Conservation (phyloP, 139 green algal genomes). For the Coccomyxa sp. region DNA sequence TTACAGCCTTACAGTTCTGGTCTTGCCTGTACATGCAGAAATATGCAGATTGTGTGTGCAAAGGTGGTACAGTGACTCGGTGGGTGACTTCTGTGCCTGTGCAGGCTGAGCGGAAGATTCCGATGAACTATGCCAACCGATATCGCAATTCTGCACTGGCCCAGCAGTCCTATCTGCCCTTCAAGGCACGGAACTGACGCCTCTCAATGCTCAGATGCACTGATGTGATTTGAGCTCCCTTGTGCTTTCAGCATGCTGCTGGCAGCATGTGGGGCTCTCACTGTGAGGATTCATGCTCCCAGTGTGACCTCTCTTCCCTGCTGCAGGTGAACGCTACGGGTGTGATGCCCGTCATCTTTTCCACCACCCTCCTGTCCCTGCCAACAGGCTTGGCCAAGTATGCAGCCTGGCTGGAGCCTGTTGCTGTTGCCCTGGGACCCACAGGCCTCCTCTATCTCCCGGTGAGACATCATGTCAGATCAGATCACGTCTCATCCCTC, state of each 20-base stretch:
- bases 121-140: slow-evolving; percentile 91
- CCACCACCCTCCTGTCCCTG: slow-evolving; percentile 87
- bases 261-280: not conserved
- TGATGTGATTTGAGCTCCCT: not conserved
- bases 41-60: too few species aligned
- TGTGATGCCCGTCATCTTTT: slow-evolving; percentile 99
- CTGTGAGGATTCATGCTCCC: not conserved
- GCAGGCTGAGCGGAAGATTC: slow-evolving; percentile 94
- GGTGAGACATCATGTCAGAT: slow-evolving; percentile 13
- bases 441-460: slow-evolving; percentile 80
- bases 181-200: slow-evolving; percentile 73
- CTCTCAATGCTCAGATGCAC: not conserved
- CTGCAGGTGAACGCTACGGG: slow-evolving; percentile 82
- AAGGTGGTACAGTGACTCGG: too few species aligned
- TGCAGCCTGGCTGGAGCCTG: slow-evolving; percentile 39
- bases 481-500: not conserved
- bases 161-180: slow-evolving; percentile 90
- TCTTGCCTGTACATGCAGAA: too few species aligned
- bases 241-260: not conserved
- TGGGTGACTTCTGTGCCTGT: too few species aligned
- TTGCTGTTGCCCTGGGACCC: slow-evolving; percentile 65
- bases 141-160: slow-evolving; percentile 68
- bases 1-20: too few species aligned
- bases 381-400: slow-evolving; percentile 81
- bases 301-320: not conserved